These are phyloP conservation scores for Ulota crispa DNA, from an alignment of 225 moss, liverwort and hornwort genomes.

Conservation along the genomic window DNA sequence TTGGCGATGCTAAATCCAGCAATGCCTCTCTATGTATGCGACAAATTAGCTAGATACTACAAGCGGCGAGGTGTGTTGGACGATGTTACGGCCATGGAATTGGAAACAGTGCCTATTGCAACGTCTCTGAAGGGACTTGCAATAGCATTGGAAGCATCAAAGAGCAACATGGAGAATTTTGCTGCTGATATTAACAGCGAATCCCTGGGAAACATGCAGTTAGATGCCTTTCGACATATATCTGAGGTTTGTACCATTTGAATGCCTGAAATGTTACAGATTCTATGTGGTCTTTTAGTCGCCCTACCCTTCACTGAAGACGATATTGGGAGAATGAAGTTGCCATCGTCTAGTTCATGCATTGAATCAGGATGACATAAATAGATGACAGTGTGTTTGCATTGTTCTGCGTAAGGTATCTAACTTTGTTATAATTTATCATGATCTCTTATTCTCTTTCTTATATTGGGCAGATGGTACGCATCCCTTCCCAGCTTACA, in stretches of 20 bases:
- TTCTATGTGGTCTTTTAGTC: neutral
- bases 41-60: constrained; percentile 51
- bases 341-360: neutral
- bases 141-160: constrained; percentile 51
- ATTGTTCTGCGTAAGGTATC: neutral
- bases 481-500: constrained; percentile 65
- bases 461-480: constrained; percentile 60
- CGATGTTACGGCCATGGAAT: constrained; percentile 49
- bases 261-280: neutral
- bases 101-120: constrained; percentile 41
- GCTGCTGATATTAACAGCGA: constrained; percentile 8
- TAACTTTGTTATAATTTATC: neutral
- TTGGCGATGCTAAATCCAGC: constrained; percentile 65
- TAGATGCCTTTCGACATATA: constrained; percentile 48
- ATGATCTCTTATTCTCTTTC: neutral
- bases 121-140: constrained; percentile 57
- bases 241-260: constrained; percentile 33
- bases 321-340: constrained; percentile 1
- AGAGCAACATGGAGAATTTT: constrained; percentile 11
- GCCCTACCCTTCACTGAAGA: neutral
- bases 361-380: neutral
- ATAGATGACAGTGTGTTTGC: neutral
- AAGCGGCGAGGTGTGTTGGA: constrained; percentile 52
- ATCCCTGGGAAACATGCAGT: constrained; percentile 35
- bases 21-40: constrained; percentile 53